phyloP scores from a whole-genome alignment of 306 rosid species.

The Spatholobus suberectus region DNA sequence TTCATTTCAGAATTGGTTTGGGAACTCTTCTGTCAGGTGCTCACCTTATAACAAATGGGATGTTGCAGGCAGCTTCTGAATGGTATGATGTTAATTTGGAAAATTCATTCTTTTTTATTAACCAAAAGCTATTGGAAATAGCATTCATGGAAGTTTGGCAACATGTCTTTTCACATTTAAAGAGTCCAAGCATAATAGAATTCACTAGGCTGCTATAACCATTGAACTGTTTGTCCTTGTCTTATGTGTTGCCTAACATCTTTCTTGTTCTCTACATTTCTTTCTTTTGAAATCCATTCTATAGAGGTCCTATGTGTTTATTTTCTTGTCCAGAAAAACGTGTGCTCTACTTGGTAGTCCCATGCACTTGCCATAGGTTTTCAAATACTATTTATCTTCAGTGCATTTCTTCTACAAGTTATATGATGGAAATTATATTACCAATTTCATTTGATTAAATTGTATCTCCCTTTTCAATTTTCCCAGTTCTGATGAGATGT shows the following conservation, averaged over 20 bases:
- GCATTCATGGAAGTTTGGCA: conserved; percentile 12
- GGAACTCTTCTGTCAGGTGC: conserved; percentile 96
- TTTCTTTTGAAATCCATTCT: conserved; percentile 10
- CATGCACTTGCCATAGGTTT: conserved; percentile 28
- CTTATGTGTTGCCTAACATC: background rate
- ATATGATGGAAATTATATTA: background rate
- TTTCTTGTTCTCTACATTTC: background rate
- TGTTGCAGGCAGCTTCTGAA: conserved; percentile 98
- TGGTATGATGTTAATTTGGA: conserved; percentile 60
- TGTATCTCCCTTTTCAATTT: conserved; percentile 22
- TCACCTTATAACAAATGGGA: conserved; percentile 86
- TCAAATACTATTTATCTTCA: background rate
- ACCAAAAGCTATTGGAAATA: conserved; percentile 18
- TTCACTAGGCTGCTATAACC: conserved; percentile 21
- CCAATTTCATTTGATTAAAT: conserved; percentile 9
- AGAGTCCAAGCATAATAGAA: conserved; percentile 1
- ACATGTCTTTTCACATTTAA: conserved; percentile 3
- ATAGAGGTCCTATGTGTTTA: conserved; percentile 6
- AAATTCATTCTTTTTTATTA: background rate
- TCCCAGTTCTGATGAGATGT: background rate
- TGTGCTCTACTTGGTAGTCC: conserved; percentile 16
- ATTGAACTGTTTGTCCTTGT: conserved; percentile 13
- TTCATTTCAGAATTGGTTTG: conserved; percentile 84
- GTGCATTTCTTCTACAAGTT: conserved; percentile 4
- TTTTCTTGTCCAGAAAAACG: background rate